phyloP scores from a whole-genome alignment of 176 grass and related monocot species.

The Canna indica region DNA sequence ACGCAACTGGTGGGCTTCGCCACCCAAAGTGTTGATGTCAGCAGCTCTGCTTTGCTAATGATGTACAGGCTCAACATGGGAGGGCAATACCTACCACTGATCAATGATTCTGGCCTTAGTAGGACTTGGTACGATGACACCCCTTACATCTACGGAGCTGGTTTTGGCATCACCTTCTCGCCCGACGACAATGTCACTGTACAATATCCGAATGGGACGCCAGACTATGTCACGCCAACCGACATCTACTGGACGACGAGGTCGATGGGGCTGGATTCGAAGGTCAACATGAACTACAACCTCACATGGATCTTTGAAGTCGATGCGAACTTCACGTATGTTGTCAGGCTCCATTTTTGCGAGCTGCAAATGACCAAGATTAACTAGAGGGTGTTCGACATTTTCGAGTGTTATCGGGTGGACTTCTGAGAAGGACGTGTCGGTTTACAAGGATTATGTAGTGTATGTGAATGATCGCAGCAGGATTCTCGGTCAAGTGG shows the following conservation, averaged over 20 bases:
- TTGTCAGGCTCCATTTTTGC: slow-evolving; percentile 12
- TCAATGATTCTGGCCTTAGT: slow-evolving; percentile 5
- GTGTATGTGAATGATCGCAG: background rate
- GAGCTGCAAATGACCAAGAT: slow-evolving; percentile 12
- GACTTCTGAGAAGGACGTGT: background rate
- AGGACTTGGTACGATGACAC: slow-evolving; percentile 19
- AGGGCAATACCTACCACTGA: slow-evolving; percentile 4
- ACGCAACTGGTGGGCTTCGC: slow-evolving; percentile 3
- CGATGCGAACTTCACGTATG: slow-evolving; percentile 13
- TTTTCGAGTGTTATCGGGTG: slow-evolving; percentile 2
- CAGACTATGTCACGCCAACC: background rate
- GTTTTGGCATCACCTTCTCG: slow-evolving; percentile 4
- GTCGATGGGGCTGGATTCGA: slow-evolving; percentile 1
- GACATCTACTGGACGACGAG: slow-evolving; percentile 14
- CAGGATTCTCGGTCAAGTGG: too few species aligned
- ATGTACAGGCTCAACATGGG: slow-evolving; percentile 12
- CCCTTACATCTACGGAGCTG: slow-evolving; percentile 9
- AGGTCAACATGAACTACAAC: slow-evolving; percentile 7
- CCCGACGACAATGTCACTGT: background rate
- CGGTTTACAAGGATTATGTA: slow-evolving; percentile 7
- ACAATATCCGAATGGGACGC: background rate
- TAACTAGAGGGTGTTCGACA: slow-evolving; percentile 15
- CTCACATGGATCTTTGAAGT: slow-evolving; percentile 12
- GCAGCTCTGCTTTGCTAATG: background rate
- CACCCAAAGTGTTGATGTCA: background rate